These are phyloP conservation scores for Penicillium manginii DNA, from an alignment of 495 filamentous ascomycete species.

Conservation along the genomic window DNA sequence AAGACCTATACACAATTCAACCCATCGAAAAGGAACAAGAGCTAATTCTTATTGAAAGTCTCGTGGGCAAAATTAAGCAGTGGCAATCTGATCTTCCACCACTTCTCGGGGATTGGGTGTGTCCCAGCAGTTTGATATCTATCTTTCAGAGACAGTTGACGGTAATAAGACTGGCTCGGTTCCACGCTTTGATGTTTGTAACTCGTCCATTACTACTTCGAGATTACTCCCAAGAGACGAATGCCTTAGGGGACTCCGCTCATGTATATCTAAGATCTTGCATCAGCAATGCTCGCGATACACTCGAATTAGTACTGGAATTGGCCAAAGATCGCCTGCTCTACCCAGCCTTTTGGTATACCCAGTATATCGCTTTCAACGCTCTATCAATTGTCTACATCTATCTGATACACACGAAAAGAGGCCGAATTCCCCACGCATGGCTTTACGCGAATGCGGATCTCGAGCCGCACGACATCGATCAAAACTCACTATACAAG, in stretches of 20 bases:
- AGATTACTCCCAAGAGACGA: constrained; percentile 20
- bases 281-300: constrained; percentile 23
- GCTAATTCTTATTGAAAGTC: constrained; percentile 16
- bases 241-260: constrained; percentile 11
- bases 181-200: constrained; percentile 33
- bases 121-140: constrained; percentile 30
- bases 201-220: constrained; percentile 30
- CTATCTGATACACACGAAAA: constrained; percentile 28
- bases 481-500: constrained; percentile 20
- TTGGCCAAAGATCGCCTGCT: constrained; percentile 30
- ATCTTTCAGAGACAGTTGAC: constrained; percentile 30
- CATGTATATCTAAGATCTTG: constrained; percentile 23
- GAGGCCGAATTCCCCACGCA: constrained; percentile 19
- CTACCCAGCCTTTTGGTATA: constrained; percentile 34
- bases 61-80: constrained; percentile 18
- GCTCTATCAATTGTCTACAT: constrained; percentile 35
- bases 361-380: constrained; percentile 38
- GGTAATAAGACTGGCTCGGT: constrained; percentile 30
- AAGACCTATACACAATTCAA: constrained; percentile 29
- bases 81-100: constrained; percentile 31
- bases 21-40: constrained; percentile 14
- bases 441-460: constrained; percentile 4
- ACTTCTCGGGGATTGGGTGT: constrained; percentile 27
- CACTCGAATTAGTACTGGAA: constrained; percentile 28
- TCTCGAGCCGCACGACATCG: constrained; percentile 5